A percentile compares a stretch with the other conserved stretches of the same genome.
phyloP scores from a whole-genome alignment of 768 basidiomycete genomes.

The Russula brevipes region DNA sequence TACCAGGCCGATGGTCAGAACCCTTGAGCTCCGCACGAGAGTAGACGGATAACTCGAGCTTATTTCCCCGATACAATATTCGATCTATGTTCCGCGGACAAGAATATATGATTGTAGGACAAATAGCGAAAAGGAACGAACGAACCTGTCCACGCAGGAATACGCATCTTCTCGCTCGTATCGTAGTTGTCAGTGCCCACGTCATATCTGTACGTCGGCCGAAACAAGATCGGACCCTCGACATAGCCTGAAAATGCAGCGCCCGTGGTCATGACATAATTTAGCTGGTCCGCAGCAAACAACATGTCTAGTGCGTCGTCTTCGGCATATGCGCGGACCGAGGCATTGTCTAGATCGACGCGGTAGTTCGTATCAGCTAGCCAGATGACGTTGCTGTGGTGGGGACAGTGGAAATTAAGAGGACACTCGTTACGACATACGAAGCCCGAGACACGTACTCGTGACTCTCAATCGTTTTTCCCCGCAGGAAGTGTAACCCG shows the following conservation, averaged over 20 bases:
- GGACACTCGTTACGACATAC: slow-evolving; percentile 5
- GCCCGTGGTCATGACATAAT: slow-evolving; percentile 62
- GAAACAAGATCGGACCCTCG: slow-evolving; percentile 88
- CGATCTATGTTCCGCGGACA: slow-evolving; percentile 56
- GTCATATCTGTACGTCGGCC: slow-evolving; percentile 93
- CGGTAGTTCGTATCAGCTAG: slow-evolving; percentile 95
- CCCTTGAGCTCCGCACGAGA: slow-evolving; percentile 77
- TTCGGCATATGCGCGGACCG: slow-evolving; percentile 62
- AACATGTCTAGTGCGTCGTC: slow-evolving; percentile 67
- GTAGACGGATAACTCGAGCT: slow-evolving; percentile 72
- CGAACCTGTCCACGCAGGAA: slow-evolving; percentile 96
- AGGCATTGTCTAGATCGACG: slow-evolving; percentile 79
- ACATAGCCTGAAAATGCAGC: slow-evolving; percentile 77
- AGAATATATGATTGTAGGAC: slow-evolving; percentile 19
- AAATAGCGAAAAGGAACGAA: slow-evolving; percentile 24
- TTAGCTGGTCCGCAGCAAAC: slow-evolving; percentile 83
- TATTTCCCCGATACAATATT: slow-evolving; percentile 74
- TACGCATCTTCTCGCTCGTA: slow-evolving; percentile 91
- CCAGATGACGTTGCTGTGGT: slow-evolving; percentile 84
- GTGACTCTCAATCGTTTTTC: slow-evolving; percentile 83
- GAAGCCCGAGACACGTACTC: slow-evolving; percentile 54
- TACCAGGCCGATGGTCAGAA: slow-evolving; percentile 96
- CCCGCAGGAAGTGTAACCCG: slow-evolving; percentile 82
- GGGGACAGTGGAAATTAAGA: neutral
- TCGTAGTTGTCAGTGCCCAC: slow-evolving; percentile 82